Percentiles rank a stretch among this genome's conserved stretches.
These are phyloP conservation scores for Keqinozyma sinolaborantium DNA, from an alignment of 1,139 yeast species.

Conservation along the genomic window DNA sequence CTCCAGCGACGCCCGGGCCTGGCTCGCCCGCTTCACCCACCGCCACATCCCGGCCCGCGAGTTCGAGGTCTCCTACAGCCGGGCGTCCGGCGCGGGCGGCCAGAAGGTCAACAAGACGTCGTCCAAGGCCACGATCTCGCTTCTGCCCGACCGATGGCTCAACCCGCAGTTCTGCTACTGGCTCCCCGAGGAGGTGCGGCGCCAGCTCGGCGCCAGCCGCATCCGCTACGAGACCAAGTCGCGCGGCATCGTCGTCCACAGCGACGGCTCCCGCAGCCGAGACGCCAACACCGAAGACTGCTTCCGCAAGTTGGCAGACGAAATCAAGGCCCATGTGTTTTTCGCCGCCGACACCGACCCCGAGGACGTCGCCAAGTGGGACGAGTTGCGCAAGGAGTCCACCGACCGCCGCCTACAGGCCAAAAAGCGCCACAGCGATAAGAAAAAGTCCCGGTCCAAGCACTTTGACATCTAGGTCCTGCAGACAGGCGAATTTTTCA, in stretches of 20 bases:
- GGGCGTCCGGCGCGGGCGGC: constrained; percentile 94
- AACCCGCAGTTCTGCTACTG: constrained; percentile 43
- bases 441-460: constrained; percentile 49
- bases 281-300: constrained; percentile 59
- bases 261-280: constrained; percentile 59
- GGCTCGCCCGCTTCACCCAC: constrained; percentile 39
- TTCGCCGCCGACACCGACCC: constrained; percentile 50
- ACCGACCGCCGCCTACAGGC: constrained; percentile 47
- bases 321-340: constrained; percentile 44
- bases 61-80: constrained; percentile 55
- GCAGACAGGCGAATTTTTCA: background rate
- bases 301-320: constrained; percentile 52
- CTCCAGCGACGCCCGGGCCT: constrained; percentile 28
- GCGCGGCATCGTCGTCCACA: constrained; percentile 60
- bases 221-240: constrained; percentile 56
- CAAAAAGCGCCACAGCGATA: constrained; percentile 54
- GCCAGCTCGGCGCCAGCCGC: constrained; percentile 34
- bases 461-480: constrained; percentile 22
- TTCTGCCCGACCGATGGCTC: constrained; percentile 47
- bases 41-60: constrained; percentile 43
- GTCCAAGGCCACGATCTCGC: constrained; percentile 69
- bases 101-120: constrained; percentile 88
- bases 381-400: constrained; percentile 37
- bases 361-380: constrained; percentile 56
- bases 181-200: constrained; percentile 57